Evolutionary conservation across 176 grass and related monocot species (phyloP).

Genomic region (Oryza australiensis): DNA sequence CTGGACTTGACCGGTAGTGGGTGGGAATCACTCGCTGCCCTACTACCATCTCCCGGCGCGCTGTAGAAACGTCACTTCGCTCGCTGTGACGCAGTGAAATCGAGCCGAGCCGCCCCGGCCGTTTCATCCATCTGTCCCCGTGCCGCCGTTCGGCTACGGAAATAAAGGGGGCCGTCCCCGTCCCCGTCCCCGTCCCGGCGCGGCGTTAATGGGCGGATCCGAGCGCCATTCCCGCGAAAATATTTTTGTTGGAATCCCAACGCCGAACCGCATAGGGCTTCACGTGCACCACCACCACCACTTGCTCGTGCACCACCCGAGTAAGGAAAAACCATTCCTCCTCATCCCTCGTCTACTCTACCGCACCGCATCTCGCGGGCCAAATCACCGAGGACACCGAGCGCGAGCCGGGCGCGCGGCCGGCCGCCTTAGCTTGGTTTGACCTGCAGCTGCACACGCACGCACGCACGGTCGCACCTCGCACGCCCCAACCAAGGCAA

Average conservation of each 20-base stretch:
- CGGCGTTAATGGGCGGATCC: constrained; percentile 31
- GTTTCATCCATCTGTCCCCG: neutral
- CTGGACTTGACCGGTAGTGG: too few species aligned
- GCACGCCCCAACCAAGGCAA: neutral
- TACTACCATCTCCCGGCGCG: neutral
- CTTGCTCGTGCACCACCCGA: neutral
- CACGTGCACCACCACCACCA: constrained; percentile 36
- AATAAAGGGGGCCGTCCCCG: neutral
- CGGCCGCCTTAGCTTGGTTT: neutral
- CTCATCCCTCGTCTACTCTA: too few species aligned
- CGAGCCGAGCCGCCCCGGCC: neutral
- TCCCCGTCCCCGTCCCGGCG: too few species aligned
- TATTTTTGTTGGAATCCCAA: constrained; percentile 58
- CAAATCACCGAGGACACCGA: too few species aligned
- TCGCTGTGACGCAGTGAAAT: too few species aligned
- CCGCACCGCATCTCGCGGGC: too few species aligned
- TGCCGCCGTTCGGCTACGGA: constrained; percentile 20
- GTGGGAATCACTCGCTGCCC: too few species aligned
- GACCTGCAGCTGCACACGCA: neutral
- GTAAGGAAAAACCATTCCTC: neutral
- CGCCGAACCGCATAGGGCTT: constrained; percentile 13
- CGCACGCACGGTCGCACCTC: too few species aligned
- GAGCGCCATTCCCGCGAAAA: constrained; percentile 44
- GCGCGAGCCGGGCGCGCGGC: too few species aligned
- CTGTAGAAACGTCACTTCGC: neutral